These are phyloP conservation scores for Cordyceps javanica DNA, from an alignment of 2,329 filamentous ascomycete genomes.

Conservation along the genomic window DNA sequence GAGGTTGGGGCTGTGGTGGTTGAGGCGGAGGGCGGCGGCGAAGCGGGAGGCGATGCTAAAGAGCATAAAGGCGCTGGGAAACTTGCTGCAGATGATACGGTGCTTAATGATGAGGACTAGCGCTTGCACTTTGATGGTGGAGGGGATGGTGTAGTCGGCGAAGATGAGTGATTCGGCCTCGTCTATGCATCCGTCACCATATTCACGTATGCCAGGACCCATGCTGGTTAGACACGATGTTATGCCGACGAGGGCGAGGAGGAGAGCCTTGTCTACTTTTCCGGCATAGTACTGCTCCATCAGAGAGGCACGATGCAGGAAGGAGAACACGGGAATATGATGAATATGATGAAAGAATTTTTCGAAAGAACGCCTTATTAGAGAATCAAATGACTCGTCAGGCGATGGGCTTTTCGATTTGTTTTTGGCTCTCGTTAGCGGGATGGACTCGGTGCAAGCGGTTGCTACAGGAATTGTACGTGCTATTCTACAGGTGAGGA, in stretches of 20 bases:
- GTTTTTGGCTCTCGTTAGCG: slow-evolving; percentile 21
- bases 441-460: too few species aligned
- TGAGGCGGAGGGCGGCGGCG: slow-evolving; percentile 36
- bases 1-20: slow-evolving; percentile 35
- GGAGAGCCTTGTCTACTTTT: slow-evolving; percentile 47
- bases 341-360: slow-evolving; percentile 54
- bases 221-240: slow-evolving; percentile 50
- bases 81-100: slow-evolving; percentile 36
- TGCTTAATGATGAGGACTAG: slow-evolving; percentile 40
- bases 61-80: slow-evolving; percentile 40
- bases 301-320: slow-evolving; percentile 52
- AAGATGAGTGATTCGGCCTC: slow-evolving; percentile 49
- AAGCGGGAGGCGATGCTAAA: slow-evolving; percentile 37
- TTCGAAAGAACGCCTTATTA: slow-evolving; percentile 48
- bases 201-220: slow-evolving; percentile 44
- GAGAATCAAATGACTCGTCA: slow-evolving; percentile 40
- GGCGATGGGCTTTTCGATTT: slow-evolving; percentile 25
- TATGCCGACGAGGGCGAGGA: slow-evolving; percentile 50
- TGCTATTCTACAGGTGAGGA: neutral
- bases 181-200: slow-evolving; percentile 48
- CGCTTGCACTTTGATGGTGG: slow-evolving; percentile 49
- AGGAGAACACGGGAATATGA: slow-evolving; percentile 53
- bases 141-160: slow-evolving; percentile 47
- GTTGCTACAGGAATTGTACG: neutral
- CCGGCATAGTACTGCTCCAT: slow-evolving; percentile 54